A percentile compares a stretch with the other conserved stretches of the same genome.
phyloP scores from a whole-genome alignment of 257 asterid genomes.

The Fraxinus pennsylvanica region DNA sequence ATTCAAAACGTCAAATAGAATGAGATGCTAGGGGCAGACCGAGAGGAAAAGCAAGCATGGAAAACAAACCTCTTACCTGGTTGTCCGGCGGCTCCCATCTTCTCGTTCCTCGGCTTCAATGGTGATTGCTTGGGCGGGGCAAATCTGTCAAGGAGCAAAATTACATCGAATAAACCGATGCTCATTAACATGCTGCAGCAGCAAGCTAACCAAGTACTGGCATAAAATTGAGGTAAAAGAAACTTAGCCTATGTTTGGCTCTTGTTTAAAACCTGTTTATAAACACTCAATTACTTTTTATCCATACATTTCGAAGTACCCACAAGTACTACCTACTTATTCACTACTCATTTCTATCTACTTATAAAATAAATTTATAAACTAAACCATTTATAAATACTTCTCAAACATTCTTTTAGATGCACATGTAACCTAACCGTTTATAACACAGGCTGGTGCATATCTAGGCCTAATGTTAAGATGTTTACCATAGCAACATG shows the following conservation, averaged over 20 bases:
- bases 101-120: constrained; percentile 96
- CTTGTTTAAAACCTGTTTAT: no score
- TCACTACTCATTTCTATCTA: no score
- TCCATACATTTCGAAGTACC: no score
- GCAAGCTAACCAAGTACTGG: neutral
- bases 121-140: constrained; percentile 96
- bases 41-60: neutral
- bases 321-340: no score
- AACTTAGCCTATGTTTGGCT: constrained; percentile 26
- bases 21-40: neutral
- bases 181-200: constrained; percentile 9
- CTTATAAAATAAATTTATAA: no score
- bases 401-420: no score
- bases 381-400: no score
- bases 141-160: constrained; percentile 44
- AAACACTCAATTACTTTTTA: no score
- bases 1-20: neutral
- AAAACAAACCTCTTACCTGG: constrained; percentile 46
- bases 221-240: neutral
- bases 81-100: constrained; percentile 95
- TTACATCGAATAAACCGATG: constrained; percentile 8
- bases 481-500: neutral
- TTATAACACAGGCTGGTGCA: neutral
- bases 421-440: neutral
- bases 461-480: neutral